Evolutionary conservation across 805 yeast genomes (phyloP).

Genomic region (Jamesozyma lodderae): DNA sequence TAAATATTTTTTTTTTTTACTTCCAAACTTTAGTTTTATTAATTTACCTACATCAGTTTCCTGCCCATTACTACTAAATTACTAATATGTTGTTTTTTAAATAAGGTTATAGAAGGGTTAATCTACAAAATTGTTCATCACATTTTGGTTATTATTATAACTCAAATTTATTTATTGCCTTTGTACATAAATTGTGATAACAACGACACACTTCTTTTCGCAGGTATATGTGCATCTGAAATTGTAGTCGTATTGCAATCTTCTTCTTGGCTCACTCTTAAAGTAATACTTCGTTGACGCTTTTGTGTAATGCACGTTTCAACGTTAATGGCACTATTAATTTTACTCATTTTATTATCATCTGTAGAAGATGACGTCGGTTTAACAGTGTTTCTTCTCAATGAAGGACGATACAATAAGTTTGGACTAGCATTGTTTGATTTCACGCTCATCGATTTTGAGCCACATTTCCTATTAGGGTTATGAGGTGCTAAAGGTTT

Average conservation of each 20-base stretch:
- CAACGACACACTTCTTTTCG: conserved; percentile 15
- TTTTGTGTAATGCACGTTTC: not conserved
- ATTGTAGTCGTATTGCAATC: not conserved
- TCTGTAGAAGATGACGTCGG: no score
- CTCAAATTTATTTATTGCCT: conserved; percentile 2
- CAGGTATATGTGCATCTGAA: conserved; percentile 5
- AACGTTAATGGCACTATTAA: no score
- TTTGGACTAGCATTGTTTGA: no score
- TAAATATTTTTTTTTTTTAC: no score
- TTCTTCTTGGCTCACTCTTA: not conserved
- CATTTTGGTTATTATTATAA: not conserved
- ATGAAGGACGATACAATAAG: no score
- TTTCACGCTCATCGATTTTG: no score
- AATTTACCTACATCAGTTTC: no score
- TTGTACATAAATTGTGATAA: conserved; percentile 17
- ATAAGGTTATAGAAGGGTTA: no score
- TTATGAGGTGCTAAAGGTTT: not conserved
- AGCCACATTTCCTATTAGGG: no score
- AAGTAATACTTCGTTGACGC: not conserved
- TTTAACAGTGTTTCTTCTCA: not conserved
- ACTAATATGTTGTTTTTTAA: no score
- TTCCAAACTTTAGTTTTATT: no score
- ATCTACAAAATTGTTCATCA: not conserved
- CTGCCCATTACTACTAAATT: no score
- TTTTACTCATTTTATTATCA: not conserved